Percentiles rank a stretch among this genome's conserved stretches.
phyloP scores from a whole-genome alignment of 2,329 filamentous ascomycete species.

The Phialophora expanda region DNA sequence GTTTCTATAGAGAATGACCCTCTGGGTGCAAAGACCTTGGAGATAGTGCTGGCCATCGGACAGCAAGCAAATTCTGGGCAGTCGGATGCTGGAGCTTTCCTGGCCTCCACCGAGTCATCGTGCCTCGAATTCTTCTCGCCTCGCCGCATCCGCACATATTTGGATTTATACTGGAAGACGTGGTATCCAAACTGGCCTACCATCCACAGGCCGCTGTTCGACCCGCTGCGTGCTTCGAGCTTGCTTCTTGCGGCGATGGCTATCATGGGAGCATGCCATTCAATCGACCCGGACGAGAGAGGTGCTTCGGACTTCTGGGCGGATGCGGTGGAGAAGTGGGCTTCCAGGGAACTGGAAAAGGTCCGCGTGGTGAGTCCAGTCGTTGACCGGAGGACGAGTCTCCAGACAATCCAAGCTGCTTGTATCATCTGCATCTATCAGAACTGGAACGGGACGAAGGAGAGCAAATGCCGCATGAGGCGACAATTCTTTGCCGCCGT shows the following conservation, averaged over 20 bases:
- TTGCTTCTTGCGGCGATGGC: slow-evolving; percentile 41
- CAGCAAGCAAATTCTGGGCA: background rate
- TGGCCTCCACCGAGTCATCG: slow-evolving; percentile 1
- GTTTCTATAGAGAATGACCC: background rate
- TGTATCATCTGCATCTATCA: slow-evolving; percentile 6
- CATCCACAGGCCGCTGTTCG: slow-evolving; percentile 41
- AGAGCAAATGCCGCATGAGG: slow-evolving; percentile 4
- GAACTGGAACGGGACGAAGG: slow-evolving; percentile 2
- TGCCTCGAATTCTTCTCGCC: slow-evolving; percentile 38
- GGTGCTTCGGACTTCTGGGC: slow-evolving; percentile 31
- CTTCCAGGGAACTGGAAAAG: slow-evolving; percentile 3
- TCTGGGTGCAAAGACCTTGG: background rate
- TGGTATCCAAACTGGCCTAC: slow-evolving; percentile 45
- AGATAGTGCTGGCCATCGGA: slow-evolving; percentile 2
- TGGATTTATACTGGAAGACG: slow-evolving; percentile 42
- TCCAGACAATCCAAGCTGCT: slow-evolving; percentile 11
- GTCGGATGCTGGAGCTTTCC: background rate
- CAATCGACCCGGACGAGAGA: slow-evolving; percentile 33
- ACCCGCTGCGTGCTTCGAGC: slow-evolving; percentile 27
- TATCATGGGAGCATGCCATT: slow-evolving; percentile 42
- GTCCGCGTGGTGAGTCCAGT: background rate
- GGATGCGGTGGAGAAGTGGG: background rate
- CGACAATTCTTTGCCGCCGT: slow-evolving; percentile 1
- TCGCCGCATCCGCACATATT: slow-evolving; percentile 36
- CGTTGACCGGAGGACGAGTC: background rate